These are phyloP conservation scores for Sporothrix pallida DNA, from an alignment of 2,329 filamentous ascomycete species.

Conservation along the genomic window DNA sequence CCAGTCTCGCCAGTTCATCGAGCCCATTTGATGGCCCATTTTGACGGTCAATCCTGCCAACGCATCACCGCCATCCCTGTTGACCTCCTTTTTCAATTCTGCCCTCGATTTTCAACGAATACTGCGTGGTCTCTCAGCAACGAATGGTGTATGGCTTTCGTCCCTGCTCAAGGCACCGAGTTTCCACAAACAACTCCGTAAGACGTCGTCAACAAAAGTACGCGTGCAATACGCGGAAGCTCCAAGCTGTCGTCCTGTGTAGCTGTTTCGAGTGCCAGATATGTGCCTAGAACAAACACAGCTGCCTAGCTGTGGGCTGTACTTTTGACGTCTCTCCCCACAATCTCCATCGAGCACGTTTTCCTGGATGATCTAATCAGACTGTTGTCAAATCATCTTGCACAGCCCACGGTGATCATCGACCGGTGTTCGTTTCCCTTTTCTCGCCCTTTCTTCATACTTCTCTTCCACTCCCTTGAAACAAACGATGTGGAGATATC, in stretches of 20 bases:
- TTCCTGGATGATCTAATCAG: no score
- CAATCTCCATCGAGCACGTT: not conserved
- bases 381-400: not conserved
- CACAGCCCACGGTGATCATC: conserved; percentile 10
- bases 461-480: no score
- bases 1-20: not conserved
- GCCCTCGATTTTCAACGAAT: not conserved
- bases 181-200: not conserved
- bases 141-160: not conserved
- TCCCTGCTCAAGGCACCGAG: not conserved
- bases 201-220: conserved; percentile 22
- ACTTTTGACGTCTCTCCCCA: conserved; percentile 3
- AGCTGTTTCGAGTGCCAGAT: not conserved
- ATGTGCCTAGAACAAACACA: not conserved
- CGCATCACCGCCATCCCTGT: conserved; percentile 10
- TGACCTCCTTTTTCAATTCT: not conserved
- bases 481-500: not conserved
- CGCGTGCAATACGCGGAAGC: not conserved
- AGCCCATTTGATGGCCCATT: not conserved
- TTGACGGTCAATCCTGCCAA: not conserved
- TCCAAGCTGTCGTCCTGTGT: not conserved
- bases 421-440: not conserved
- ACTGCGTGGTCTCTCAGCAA: not conserved
- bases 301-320: conserved; percentile 6
- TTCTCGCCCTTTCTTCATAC: not conserved